Evolutionary conservation across 2,329 filamentous ascomycete genomes (phyloP), one percentile per base, ranked within the genome.

Genomic region (Penicillium fuscoglaucum): DNA sequence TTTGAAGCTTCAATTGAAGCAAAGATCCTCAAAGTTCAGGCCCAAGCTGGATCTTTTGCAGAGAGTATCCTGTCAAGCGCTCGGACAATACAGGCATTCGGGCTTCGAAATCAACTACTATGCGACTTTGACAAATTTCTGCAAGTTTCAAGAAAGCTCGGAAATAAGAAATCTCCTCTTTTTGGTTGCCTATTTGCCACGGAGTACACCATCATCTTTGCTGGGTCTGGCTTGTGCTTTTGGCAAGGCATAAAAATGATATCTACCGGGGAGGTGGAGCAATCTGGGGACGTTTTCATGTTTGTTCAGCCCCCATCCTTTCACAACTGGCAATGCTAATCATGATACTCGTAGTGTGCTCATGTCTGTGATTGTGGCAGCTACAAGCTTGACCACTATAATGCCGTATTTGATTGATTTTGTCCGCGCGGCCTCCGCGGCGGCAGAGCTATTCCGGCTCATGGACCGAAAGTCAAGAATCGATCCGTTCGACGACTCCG

Each of bases 351-450:
- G n/a, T 31, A 69, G 63, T 15, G 69, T 72, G 1, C 52, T 72
- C 12, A 58, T 71, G 28, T 66, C 64, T 2, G 66, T 69, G 1
- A 50, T 70, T 21, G 62, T 79, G 31, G 77, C 70, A 13, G 70
- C 77, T 1, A 72, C 69, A 7, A 70, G 70, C 8, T 55, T 78
- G 28, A 65, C 65, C 2, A 44, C 66, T 8, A 66, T 79, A 24
- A 66, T 72, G 3, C 76, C 76, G 6, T 72, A 78, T 47, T 62
- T 78, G 33, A 66, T 72, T 39, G 64, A 72, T 31, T 71, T 80
- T 60, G 73, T 74, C 4, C 75, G 75, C 35, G 76, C 78, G 7
- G 65, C 76, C 1, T 72, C 76, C 5, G 72, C 78, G 3, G 78
- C 78, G 4, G 54, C 69, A 4, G 76, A 79, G 58, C 68, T 79